Base-by-base conservation (phyloP, 2,329 filamentous ascomycete species). In the Diaporthe aspalathi region DNA sequence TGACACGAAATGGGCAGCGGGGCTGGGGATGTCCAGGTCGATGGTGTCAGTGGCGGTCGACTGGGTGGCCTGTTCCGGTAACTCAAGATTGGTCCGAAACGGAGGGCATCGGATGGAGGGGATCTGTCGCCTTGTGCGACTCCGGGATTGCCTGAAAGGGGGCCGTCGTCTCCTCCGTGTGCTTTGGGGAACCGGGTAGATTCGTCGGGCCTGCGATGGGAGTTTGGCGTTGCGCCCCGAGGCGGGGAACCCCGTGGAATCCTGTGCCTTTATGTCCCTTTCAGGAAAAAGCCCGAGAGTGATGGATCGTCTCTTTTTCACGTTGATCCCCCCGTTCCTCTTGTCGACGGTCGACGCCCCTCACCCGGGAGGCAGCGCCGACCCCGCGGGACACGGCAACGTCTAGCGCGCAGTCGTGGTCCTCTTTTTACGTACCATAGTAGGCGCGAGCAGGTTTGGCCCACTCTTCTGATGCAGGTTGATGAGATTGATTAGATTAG, bases 401-500 rank as follows among this genome's bases (percentile, higher is more conserved):
- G 7, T 65, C 45, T 65, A 65, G 60, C 60, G 60, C 29, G 60
- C 45, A n/a, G 16, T 27, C 60, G 43, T 65, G 60, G 60, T 29
- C 29, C 60, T 38, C 29, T 45, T 45, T 50, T 50, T 65, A 35
- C 5, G 9, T 63, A 63, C 43, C n/a, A n/a, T n/a, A n/a, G 43
- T 63, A 49, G 60, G 60, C 43, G n/a, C 32, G 40, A 63, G 43
- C 60, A 49, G 27, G n/a, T 49, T 24, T 38, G 60, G 22, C 12
- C 45, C 60, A 65, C 60, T 8, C 8, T 11, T 50, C 38, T 65
- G 60, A 65, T 38, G 60, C 60, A 50, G 20, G 45, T 65, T 50
- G 60, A 65, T 65, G 45, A 65, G 60, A 50, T 65, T 65, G 60
- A 65, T 65, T 65, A 65, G 60, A 65, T 65, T 50, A 50, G 49